A percentile compares a stretch with the other conserved stretches of the same genome.
These are phyloP conservation scores for Oenanthe javanica DNA, from an alignment of 140 eudicot genomes.

Conservation along the genomic window DNA sequence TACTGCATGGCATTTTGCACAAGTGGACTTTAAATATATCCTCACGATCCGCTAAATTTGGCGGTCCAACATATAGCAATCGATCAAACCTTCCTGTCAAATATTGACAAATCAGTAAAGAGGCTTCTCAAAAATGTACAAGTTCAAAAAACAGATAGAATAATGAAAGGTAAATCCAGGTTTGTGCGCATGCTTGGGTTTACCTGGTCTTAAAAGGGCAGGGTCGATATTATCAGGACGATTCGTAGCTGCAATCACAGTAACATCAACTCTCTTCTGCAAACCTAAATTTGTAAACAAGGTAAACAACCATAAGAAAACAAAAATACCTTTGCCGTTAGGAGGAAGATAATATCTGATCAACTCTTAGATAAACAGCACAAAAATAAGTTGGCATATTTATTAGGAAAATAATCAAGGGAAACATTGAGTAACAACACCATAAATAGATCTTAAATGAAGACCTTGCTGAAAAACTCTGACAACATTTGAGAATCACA, in stretches of 20 bases:
- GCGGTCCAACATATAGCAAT: conserved; percentile 82
- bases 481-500: background rate
- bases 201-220: conserved; percentile 97
- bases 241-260: conserved; percentile 98
- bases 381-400: background rate
- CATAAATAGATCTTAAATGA: background rate
- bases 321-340: background rate
- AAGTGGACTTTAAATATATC: conserved; percentile 73
- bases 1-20: conserved; percentile 54
- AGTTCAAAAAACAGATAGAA: background rate
- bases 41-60: conserved; percentile 59
- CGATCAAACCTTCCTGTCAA: conserved; percentile 86
- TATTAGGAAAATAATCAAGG: background rate
- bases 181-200: background rate
- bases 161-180: conserved; percentile 3
- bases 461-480: background rate
- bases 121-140: conserved; percentile 18
- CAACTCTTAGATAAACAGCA: background rate
- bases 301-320: conserved; percentile 1
- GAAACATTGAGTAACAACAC: background rate
- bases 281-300: conserved; percentile 45
- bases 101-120: background rate
- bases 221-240: conserved; percentile 90
- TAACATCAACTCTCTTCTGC: conserved; percentile 75
- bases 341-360: background rate